Evolutionary conservation across 2,329 filamentous ascomycete genomes (phyloP).

Genomic region (Meredithiella fracta): DNA sequence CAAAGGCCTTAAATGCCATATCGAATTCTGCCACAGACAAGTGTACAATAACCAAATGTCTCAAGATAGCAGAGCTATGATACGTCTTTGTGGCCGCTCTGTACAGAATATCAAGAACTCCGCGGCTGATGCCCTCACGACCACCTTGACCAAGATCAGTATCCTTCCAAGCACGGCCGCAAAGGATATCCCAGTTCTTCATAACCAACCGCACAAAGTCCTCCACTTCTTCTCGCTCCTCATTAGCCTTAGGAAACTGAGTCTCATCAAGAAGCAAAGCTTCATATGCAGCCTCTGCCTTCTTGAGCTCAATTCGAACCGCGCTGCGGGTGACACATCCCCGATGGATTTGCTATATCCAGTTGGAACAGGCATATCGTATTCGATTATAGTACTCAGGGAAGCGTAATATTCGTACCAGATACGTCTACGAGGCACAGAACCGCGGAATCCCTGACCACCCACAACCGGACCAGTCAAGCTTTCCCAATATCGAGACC

Average conservation of each 20-base stretch:
- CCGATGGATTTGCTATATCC: constrained; percentile 27
- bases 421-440: constrained; percentile 47
- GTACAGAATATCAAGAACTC: constrained; percentile 76
- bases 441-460: constrained; percentile 41
- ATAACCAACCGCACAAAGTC: constrained; percentile 64
- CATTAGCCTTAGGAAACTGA: constrained; percentile 67
- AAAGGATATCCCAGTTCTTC: constrained; percentile 70
- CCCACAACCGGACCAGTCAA: constrained; percentile 31
- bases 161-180: constrained; percentile 65
- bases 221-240: constrained; percentile 65
- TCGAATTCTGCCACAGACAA: constrained; percentile 81
- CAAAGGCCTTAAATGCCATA: constrained; percentile 74
- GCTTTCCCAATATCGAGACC: constrained; percentile 52
- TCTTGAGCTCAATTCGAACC: constrained; percentile 61
- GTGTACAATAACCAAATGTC: constrained; percentile 77
- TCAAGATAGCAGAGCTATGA: constrained; percentile 77
- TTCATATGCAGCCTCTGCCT: constrained; percentile 67
- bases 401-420: constrained; percentile 78
- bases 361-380: constrained; percentile 43
- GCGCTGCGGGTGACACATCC: constrained; percentile 41
- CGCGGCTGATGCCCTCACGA: constrained; percentile 55
- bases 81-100: constrained; percentile 84
- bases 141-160: constrained; percentile 68
- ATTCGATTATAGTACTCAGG: constrained; percentile 58
- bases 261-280: constrained; percentile 60